Evolutionary conservation across 371 early-diverging fungal species (phyloP), one percentile per base, ranked within the genome.

Genomic region (Syncephalastrum sp.): DNA sequence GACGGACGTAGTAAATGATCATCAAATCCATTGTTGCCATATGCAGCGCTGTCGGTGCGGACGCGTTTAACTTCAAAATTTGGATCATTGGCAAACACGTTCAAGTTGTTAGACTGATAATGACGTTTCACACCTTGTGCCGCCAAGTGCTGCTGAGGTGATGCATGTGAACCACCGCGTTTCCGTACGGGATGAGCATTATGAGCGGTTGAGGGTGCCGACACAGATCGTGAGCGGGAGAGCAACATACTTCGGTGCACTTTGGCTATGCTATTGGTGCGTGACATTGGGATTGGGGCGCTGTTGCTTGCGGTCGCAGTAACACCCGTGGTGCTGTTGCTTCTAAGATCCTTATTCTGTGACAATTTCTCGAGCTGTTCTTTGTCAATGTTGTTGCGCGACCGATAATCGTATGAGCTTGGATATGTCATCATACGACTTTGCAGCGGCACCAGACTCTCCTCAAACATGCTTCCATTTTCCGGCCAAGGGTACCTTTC

Each of bases 311-410:
- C 23, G 33, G 14, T 59, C 44, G 50, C 27, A 44, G 7, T 42
- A 50, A 42, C 25, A 50, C 19, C 29, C 27, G 24, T 42, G 50
- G 25, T 15, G 5, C 12, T 52, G 10, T 47, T 45, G 42, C 38
- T 38, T n/a, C 52, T 45, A 2, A 57, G 51, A 57, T 62, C 53
- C 17, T 57, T 57, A 50, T 57, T 56, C 27, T 29, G 53, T 13
- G 63, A 57, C 6, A 62, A 42, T 45, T 62, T 62, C 24, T 62
- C 53, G 14, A 62, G 49, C 33, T 62, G 63, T 42, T 62, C 63
- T 2, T 54, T 52, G 45, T 62, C 63, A 53, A 62, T 62, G 27
- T 62, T 54, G 16, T 57, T 57, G 12, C 63, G 59, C 10, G 38
- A 33, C 12, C 38, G 38, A 10, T 33, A 33, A 10, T 33, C 38